Base-by-base conservation (phyloP, 352 stramenopile species). In the Thalassiosira exigua region DNA sequence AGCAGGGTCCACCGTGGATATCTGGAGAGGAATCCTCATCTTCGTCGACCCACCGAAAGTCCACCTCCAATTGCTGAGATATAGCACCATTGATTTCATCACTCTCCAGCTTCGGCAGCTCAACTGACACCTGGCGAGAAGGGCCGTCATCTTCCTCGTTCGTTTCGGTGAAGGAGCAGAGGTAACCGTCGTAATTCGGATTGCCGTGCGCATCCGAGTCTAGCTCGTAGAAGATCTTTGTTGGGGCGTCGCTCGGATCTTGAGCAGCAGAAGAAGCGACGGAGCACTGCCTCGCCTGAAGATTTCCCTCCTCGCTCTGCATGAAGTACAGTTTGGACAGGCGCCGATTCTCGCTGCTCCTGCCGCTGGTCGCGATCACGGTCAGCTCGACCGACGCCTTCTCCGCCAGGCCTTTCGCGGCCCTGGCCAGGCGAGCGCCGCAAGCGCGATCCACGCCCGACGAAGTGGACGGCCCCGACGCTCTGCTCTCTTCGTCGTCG, bases 1-100 rank as follows among this genome's bases (percentile, higher is more conserved):
- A 21, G 56, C 4, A 19, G 26, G 39, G 7, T 26, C 26, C 30
- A 60, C 12, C 22, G 29, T 65, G 32, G 36, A 14, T 44, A 44
- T 44, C 36, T 14, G 7, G 7, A 44, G 7, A 14, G 36, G 36
- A 44, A 14, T 14, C 14, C 44, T 51, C 50, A 33, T 50, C 39
- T 4, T 53, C 48, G 4, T 56, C 56, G 26, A 58, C 36, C 32
- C 44, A 75, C 3, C 65, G n/a, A 30, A 80, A 33, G 21, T 74
- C 27, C 17, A 72, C 29, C 32, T 69, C 21, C 24, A 80, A 62
- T 14, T 66, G 48, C 30, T 44, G 24, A 5, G 36, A 51, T 19
- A 80, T 70, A 4, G 22, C 44, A 24, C 71, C 71, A 65, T 80
- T 42, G 5, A 65, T 69, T 44, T 78, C 54, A 22, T 75, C 56